Percentiles rank a stretch among this genome's conserved stretches.
Evolutionary conservation across 2,329 filamentous ascomycete species (phyloP).

Genomic region (Hypoxylon sp.): DNA sequence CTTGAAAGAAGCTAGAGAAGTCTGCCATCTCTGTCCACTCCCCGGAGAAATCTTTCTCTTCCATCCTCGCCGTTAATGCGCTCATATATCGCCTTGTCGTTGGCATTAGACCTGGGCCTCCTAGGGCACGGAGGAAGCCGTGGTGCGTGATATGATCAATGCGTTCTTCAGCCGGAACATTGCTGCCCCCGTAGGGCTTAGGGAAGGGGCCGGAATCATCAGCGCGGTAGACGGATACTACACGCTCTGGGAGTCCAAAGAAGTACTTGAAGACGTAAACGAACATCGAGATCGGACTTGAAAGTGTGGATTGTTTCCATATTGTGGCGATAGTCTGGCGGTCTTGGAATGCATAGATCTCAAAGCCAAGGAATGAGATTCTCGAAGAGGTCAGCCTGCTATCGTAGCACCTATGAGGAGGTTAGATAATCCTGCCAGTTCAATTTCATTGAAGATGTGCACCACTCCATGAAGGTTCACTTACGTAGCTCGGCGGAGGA

Average conservation of each 20-base stretch:
- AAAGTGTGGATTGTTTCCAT: too few relatives aligned
- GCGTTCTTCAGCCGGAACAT: slow-evolving; percentile 35
- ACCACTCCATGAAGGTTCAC: slow-evolving; percentile 28
- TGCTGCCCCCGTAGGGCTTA: slow-evolving; percentile 35
- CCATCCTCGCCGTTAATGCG: not conserved
- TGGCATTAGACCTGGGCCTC: slow-evolving; percentile 40
- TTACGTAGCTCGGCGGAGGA: slow-evolving; percentile 36
- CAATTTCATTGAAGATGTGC: too few relatives aligned
- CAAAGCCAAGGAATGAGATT: slow-evolving; percentile 28
- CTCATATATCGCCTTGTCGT: slow-evolving; percentile 28
- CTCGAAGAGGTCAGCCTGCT: slow-evolving; percentile 20
- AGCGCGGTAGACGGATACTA: slow-evolving; percentile 22
- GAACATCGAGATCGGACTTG: too few relatives aligned
- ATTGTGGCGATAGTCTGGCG: too few relatives aligned
- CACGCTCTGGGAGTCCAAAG: slow-evolving; percentile 22
- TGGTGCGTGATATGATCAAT: slow-evolving; percentile 41
- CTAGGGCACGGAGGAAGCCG: slow-evolving; percentile 31
- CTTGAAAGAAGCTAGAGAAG: slow-evolving; percentile 35
- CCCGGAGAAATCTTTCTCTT: not conserved
- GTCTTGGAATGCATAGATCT: slow-evolving; percentile 22
- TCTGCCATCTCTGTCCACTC: slow-evolving; percentile 12
- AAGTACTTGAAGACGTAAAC: too few relatives aligned
- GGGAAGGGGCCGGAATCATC: slow-evolving; percentile 43
- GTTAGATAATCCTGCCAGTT: too few relatives aligned
- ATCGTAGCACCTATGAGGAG: slow-evolving; percentile 10